These are phyloP conservation scores for Apiospora kogelbergensis DNA, from an alignment of 2,329 filamentous ascomycete species.

Conservation along the genomic window DNA sequence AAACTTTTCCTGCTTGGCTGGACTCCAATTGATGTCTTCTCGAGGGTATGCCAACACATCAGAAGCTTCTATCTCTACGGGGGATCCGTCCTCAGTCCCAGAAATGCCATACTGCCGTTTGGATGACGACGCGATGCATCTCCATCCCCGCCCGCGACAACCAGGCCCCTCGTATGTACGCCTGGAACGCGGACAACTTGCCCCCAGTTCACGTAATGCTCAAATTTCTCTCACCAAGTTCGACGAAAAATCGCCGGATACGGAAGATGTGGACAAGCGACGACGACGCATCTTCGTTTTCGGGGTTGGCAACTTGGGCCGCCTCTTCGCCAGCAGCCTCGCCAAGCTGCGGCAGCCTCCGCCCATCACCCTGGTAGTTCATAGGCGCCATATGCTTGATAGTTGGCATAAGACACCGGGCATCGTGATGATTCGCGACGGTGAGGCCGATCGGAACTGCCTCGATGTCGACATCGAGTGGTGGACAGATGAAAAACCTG, in stretches of 20 bases:
- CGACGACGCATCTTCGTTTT: slow-evolving; percentile 69
- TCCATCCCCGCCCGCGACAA: neutral
- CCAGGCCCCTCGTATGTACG: slow-evolving; percentile 24
- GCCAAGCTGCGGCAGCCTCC: slow-evolving; percentile 59
- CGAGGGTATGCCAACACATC: neutral
- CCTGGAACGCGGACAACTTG: slow-evolving; percentile 29
- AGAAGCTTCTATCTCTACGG: neutral
- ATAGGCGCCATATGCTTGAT: slow-evolving; percentile 51
- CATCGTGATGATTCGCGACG: slow-evolving; percentile 43
- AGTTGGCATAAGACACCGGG: slow-evolving; percentile 46
- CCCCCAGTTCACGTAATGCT: no score
- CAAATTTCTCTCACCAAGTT: no score
- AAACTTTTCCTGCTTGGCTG: neutral
- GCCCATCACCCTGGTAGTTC: slow-evolving; percentile 79
- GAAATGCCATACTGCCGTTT: neutral
- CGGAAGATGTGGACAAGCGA: slow-evolving; percentile 9
- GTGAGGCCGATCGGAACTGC: slow-evolving; percentile 25
- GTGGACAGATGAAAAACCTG: slow-evolving; percentile 49
- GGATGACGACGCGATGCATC: neutral
- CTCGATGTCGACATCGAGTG: slow-evolving; percentile 51
- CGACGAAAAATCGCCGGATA: neutral
- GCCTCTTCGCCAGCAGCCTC: slow-evolving; percentile 74
- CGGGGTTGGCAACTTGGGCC: slow-evolving; percentile 79
- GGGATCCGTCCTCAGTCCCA: neutral
- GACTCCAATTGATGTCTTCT: neutral